A percentile compares a stretch with the other conserved stretches of the same genome.
phyloP scores from a whole-genome alignment of 2,329 filamentous ascomycete genomes.

The Sporothrix globosa region DNA sequence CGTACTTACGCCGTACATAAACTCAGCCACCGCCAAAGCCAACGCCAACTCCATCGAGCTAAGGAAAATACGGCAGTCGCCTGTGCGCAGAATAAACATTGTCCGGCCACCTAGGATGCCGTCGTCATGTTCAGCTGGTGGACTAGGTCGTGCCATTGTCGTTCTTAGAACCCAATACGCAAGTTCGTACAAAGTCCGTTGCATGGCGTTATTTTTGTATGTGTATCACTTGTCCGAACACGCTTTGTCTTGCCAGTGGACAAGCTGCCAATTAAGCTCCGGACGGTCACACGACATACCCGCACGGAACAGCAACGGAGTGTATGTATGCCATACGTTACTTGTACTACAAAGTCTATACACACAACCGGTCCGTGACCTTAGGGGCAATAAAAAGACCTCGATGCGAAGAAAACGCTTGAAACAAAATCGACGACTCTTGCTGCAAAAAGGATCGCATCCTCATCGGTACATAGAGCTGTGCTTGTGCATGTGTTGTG shows the following conservation, averaged over 20 bases:
- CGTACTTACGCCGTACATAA: not conserved
- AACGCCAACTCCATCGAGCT: not conserved
- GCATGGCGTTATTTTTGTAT: not conserved
- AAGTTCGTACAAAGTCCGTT: conserved; percentile 7
- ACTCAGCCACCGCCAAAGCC: conserved; percentile 1
- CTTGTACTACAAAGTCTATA: not conserved
- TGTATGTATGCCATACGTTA: not conserved
- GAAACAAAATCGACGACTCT: not conserved
- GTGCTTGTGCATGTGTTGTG: not conserved
- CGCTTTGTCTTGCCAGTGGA: not conserved
- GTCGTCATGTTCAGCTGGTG: conserved; percentile 3
- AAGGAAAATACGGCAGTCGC: not conserved
- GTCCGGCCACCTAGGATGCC: not conserved
- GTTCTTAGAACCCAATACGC: not conserved
- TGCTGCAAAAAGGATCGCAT: conserved; percentile 20
- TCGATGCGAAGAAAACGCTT: not conserved
- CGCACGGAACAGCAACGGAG: conserved; percentile 10
- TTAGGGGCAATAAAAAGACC: not conserved
- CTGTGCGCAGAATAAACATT: not conserved
- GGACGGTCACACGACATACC: conserved; percentile 27
- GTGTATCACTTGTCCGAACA: not conserved
- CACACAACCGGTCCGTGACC: no score
- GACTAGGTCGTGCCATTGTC: not conserved
- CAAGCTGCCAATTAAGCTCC: conserved; percentile 17
- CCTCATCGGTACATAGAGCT: not conserved